Base-by-base conservation (phyloP, 2,329 filamentous ascomycete genomes). In the Colletotrichum tanaceti region DNA sequence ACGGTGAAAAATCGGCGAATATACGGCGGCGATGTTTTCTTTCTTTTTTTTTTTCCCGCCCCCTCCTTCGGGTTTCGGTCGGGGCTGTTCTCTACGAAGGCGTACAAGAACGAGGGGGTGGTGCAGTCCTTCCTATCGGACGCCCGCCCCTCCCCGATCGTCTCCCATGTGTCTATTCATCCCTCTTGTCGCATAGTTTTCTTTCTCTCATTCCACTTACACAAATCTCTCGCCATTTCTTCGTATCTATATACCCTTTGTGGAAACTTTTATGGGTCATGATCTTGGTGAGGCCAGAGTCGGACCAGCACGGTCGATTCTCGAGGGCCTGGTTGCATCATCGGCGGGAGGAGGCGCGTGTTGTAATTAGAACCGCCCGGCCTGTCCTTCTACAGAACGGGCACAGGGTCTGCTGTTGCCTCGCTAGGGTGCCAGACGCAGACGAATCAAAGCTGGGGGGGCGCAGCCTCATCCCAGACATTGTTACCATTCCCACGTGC, bases 161-260 rank as follows among this genome's bases (percentile, higher is more conserved):
- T 32, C 53, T 16, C 43, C 28, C 24, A 2, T n/a, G 13, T 58
- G 52, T 53, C 55, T 35, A 24, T 49, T 52, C 16, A 32, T 41
- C 55, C 28, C 28, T 64, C 20, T 64, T 58, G 38, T 55, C 20
- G 46, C 20, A 54, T 20, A 41, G 55, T 20, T 58, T 22, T 20
- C 10, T 32, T 53, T 49, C 47, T 44, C 24, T 32, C 7, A 38
- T n/a, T 24, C 35, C 22, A 35, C 43, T 32, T 59, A 16, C 38
- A 35, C 53, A 16, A 55, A 58, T 49, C 18, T 46, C 32, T 54
- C 54, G 22, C 22, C 32, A 14, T 60, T 68, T 65, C 49, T 60
- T 68, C 62, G 55, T 50, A 65, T 60, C 62, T 68, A 59, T 68
- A 65, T 63, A 65, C 65, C 62, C 65, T 65, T 41, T 39, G 54